A percentile compares a stretch with the other conserved stretches of the same genome.
Conservation (phyloP, 495 filamentous ascomycete genomes). For the Penicillium longicatenatum region DNA sequence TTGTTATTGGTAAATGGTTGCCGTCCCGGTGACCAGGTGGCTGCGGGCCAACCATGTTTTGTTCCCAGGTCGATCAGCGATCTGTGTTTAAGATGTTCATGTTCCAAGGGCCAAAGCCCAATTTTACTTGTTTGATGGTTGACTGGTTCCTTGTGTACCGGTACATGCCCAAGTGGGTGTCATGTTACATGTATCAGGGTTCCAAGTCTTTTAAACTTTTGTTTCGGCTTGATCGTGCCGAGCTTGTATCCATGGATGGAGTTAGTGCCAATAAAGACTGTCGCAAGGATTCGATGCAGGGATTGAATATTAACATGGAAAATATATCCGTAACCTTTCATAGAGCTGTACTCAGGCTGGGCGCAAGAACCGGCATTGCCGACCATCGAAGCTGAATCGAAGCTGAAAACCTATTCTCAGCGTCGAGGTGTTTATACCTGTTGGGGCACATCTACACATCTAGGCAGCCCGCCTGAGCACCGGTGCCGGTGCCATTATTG, state of each 20-base stretch:
- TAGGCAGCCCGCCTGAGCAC: no score
- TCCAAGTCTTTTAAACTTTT: not conserved
- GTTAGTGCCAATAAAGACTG: not conserved
- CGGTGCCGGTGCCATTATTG: not conserved
- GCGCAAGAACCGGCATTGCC: not conserved
- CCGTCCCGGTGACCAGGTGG: constrained; percentile 8
- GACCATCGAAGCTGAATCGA: not conserved
- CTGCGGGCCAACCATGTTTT: not conserved
- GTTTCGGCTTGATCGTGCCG: not conserved
- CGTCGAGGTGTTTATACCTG: no score
- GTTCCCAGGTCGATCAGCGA: not conserved
- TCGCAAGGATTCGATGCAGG: not conserved
- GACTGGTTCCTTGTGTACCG: not conserved
- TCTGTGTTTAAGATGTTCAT: not conserved
- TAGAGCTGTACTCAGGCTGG: not conserved
- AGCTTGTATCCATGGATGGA: not conserved
- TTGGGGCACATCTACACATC: no score
- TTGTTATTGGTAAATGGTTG: constrained; percentile 5
- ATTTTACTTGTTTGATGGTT: not conserved
- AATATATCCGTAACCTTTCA: not conserved
- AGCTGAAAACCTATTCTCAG: no score
- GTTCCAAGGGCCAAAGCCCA: not conserved
- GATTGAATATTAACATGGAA: not conserved
- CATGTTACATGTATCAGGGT: not conserved
- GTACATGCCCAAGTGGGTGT: not conserved